Base-by-base conservation (phyloP, 768 basidiomycete genomes). In the Lentinula sp. region DNA sequence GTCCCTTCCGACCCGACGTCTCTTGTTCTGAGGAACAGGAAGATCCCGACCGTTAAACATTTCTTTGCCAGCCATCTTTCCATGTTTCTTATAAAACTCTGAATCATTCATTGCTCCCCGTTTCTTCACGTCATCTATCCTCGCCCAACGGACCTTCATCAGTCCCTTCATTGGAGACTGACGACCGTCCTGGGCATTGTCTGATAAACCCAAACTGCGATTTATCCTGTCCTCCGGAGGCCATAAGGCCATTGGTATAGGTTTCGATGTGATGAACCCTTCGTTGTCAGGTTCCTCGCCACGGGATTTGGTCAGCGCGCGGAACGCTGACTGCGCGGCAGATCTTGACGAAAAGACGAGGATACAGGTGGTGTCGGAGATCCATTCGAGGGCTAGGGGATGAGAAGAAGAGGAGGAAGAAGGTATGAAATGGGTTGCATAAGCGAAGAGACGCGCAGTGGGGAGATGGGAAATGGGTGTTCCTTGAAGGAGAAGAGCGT, bases 301-400 rank as follows among this genome's bases (percentile, higher is more conserved):
- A 8, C 71, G 63, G 15, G 78, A 73, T 69, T 86, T 87, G 65
- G 79, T 79, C 16, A 91, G 77, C 21, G 67, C 68, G 10, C 74
- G 71, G 64, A 80, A 78, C 1, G 83, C 86, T 73, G 65, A 28
- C 80, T 78, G 23, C 11, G 90, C 90, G 11, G 77, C 71, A 40
- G 73, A 62, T 55, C 78, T 83, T 42, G 82, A 79, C 6, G 80
- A 73, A 68, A 91, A 94, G 46, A 94, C 87, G 55, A 93, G 76
- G 3, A 94, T 80, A 65, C 90, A 93, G 28, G 88, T 91, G 23
- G 76, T 86, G 73, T 94, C 92, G 70, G 92, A 85, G 18, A 94
- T 80, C 92, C 92, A 94, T 74, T 94, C 92, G 7, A 94, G 75
- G 7, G 81, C 91, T 63, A 91, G 79, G 0, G 91, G 91, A 18